Base-by-base conservation (phyloP, 768 basidiomycete species). In the Fomitopsis serialis region DNA sequence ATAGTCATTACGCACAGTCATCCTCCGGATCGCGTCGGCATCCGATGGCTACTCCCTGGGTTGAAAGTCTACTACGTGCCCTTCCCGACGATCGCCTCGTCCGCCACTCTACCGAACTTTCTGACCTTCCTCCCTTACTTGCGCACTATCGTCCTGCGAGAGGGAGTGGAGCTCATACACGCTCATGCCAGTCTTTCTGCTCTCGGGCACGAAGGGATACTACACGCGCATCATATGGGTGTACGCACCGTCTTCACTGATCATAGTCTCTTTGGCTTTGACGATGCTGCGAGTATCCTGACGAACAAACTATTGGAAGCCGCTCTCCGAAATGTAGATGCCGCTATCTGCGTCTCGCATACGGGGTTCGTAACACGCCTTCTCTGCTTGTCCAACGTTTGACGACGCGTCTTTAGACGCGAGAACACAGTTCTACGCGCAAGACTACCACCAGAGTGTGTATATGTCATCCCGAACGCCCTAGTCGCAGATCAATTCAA, bases 61-160 rank as follows among this genome's bases (percentile, higher is more conserved):
- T 74, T 99, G 56, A 98, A 98, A 70, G 89, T 97, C 25, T 99
- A 98, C 71, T 84, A 98, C 70, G 79, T 98, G 45, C 97, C 97
- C 0, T 87, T 94, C 61, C 78, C 81, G 37, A 86, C 95, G 3
- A 90, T 97, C 54, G 87, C 87, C 1, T 92, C 93, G 9, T 89
- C 89, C 4, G 97, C 95, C 6, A 98, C 97, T 0, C 74, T 99
- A 10, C 97, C 97, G 6, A 88, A 98, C 62, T 98, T 93, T 71
- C 81, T 99, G 64, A 86, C 90, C 2, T 92, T 91, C 53, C 73
- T 98, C 3, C 97, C 97, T 0, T 95, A 96, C 68, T 76, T 98
- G 25, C 84, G 97, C 43, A 86, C 85, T 17, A 96, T 98, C 61
- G 72, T 97, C 23, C 68, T 94, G 1, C 80, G 93, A 9, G 97